These are phyloP conservation scores for Didymella pinodella DNA, from an alignment of 2,329 filamentous ascomycete genomes.

Conservation along the genomic window DNA sequence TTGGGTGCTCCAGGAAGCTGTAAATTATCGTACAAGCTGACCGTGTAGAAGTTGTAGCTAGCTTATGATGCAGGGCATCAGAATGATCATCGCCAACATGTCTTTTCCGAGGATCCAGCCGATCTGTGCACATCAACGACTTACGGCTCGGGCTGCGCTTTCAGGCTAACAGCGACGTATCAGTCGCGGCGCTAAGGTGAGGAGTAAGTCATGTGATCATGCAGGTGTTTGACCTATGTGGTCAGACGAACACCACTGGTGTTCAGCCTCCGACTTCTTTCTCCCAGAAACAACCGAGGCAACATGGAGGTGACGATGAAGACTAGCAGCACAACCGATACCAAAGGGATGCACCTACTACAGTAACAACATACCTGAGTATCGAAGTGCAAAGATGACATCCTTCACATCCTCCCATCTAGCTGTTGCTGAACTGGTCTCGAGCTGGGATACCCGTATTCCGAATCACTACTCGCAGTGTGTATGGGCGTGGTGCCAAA, in stretches of 20 bases:
- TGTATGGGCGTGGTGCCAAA: not conserved
- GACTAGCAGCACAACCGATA: too few species aligned
- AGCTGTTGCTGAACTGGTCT: not conserved
- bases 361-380: not conserved
- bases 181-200: not conserved
- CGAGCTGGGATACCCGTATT: not conserved
- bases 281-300: not conserved
- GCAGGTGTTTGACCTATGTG: not conserved
- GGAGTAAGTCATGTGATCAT: slow-evolving; percentile 6
- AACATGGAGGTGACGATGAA: not conserved
- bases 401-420: not conserved
- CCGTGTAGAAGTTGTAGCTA: not conserved
- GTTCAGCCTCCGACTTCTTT: not conserved
- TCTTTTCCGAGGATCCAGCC: not conserved
- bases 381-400: too few species aligned
- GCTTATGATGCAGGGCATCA: not conserved
- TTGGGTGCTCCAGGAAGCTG: not conserved
- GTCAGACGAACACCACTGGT: not conserved
- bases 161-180: not conserved
- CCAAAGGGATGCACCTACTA: not conserved
- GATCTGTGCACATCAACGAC: not conserved
- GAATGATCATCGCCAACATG: not conserved
- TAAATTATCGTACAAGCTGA: not conserved
- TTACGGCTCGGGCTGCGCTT: not conserved
- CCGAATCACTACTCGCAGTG: not conserved